Conservation (phyloP, 805 yeast species). For the Naumovozyma dairenensis region DNA sequence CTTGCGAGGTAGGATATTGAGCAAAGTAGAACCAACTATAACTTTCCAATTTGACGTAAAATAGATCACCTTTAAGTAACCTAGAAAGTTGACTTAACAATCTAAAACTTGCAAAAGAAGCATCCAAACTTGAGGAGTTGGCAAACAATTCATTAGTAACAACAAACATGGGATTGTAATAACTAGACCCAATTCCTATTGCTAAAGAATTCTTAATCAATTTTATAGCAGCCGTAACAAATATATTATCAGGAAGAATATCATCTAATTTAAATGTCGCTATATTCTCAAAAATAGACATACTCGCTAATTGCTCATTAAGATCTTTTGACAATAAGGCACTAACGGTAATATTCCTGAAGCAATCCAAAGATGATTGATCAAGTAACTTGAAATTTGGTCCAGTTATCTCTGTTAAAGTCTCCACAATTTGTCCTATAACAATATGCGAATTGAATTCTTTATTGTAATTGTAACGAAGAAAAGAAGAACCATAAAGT, state of each 20-base stretch:
- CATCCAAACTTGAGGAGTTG: slow-evolving; percentile 33
- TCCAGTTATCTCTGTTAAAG: slow-evolving; percentile 44
- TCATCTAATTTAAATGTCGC: slow-evolving; percentile 20
- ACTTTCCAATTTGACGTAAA: slow-evolving; percentile 38
- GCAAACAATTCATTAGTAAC: slow-evolving; percentile 36
- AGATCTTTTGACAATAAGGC: slow-evolving; percentile 29
- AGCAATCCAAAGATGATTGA: slow-evolving; percentile 20
- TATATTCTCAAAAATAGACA: slow-evolving; percentile 19
- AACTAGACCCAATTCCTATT: slow-evolving; percentile 14
- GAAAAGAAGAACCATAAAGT: slow-evolving; percentile 32
- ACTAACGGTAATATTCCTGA: slow-evolving; percentile 32
- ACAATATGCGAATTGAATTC: slow-evolving; percentile 37
- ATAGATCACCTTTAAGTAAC: slow-evolving; percentile 38
- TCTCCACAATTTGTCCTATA: slow-evolving; percentile 35
- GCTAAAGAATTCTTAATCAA: slow-evolving; percentile 10
- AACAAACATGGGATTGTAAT: slow-evolving; percentile 18
- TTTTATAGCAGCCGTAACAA: slow-evolving; percentile 16
- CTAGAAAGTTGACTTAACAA: slow-evolving; percentile 53
- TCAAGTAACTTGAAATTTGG: slow-evolving; percentile 39
- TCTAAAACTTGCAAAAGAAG: slow-evolving; percentile 39
- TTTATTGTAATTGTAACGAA: slow-evolving; percentile 41
- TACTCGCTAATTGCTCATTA: slow-evolving; percentile 16
- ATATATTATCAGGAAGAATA: slow-evolving; percentile 24
- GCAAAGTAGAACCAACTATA: slow-evolving; percentile 54
- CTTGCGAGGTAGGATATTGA: slow-evolving; percentile 34